These are phyloP conservation scores for Aureoboletus auriporus DNA, from an alignment of 768 basidiomycete genomes.

Conservation along the genomic window DNA sequence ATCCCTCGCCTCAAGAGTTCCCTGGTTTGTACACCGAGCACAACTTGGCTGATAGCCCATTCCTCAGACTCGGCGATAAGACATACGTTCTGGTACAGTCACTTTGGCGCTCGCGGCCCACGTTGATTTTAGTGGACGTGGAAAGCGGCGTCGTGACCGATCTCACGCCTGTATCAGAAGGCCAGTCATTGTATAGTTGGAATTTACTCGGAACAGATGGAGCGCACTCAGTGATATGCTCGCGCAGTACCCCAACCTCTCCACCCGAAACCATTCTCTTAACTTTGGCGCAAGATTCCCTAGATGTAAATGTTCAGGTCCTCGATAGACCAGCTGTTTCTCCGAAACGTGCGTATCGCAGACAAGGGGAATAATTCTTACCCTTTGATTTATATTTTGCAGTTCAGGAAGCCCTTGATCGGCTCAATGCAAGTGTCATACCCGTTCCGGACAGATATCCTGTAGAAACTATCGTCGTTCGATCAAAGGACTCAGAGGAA, in stretches of 20 bases:
- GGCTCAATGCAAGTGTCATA: constrained; percentile 41
- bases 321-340: constrained; percentile 42
- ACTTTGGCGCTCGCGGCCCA: constrained; percentile 50
- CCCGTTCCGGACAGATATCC: constrained; percentile 47
- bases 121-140: constrained; percentile 44
- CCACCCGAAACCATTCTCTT: constrained; percentile 52
- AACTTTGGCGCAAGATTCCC: constrained; percentile 24
- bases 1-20: constrained; percentile 40
- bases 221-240: constrained; percentile 39
- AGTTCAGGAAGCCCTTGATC: constrained; percentile 43
- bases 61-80: constrained; percentile 27
- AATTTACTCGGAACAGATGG: constrained; percentile 49
- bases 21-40: constrained; percentile 60
- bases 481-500: constrained; percentile 19
- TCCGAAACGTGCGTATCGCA: constrained; percentile 31
- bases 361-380: background rate
- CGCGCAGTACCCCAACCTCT: constrained; percentile 43
- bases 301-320: constrained; percentile 30
- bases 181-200: constrained; percentile 44
- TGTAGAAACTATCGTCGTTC: constrained; percentile 54
- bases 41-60: constrained; percentile 41
- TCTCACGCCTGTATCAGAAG: constrained; percentile 10
- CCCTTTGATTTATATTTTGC: background rate
- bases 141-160: constrained; percentile 39
- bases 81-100: constrained; percentile 38